Base-by-base conservation (phyloP, 164 flowering plant species). In the Tetrastigma voinierianum region DNA sequence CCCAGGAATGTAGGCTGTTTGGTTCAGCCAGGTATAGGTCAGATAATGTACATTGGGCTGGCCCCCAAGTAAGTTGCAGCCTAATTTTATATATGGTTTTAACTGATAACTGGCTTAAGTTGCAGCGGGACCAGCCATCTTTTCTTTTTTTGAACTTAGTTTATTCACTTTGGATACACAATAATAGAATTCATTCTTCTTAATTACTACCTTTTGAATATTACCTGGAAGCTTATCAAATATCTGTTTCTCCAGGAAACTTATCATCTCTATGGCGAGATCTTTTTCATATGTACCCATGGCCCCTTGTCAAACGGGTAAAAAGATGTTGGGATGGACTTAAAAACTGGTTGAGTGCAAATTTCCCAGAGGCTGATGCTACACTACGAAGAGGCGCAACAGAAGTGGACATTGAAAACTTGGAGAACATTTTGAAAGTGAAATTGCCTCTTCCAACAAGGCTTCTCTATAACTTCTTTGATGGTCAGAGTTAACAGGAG, bases 361-460 rank as follows among this genome's bases (percentile, higher is more conserved):
- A 86, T 61, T 86, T 78, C 53, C 91, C 87, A 0, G 88, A 89
- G 74, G 82, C 80, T 12, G 61, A 47, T 67, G 69, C 68, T 11
- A 89, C 97, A 24, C 74, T 93, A 55, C 75, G 78, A 11, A 72
- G 56, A 11, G 99, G 99, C 46, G 96, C 88, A 46, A 74, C 97
- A 48, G 99, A 96, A 74, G 82, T 73, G 67, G 87, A 87, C 23
- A 71, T 96, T 51, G 70, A 80, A 24, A 75, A 67, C 66, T 56
- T 86, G 16, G 98, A 96, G 80, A 70, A 70, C 1, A 68, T 61
- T 49, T 62, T 95, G 65, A 79, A 79, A 75, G 83, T 96, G 48
- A 87, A 91, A 70, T 69, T 96, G 64, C 99, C 98, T 46, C 79
- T 85, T 70, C 80, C 97, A 0, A 87, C 96, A 2, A 79, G 90